Evolutionary conservation across 2,329 filamentous ascomycete genomes (phyloP).

Genomic region (Penicillium verrucosum): DNA sequence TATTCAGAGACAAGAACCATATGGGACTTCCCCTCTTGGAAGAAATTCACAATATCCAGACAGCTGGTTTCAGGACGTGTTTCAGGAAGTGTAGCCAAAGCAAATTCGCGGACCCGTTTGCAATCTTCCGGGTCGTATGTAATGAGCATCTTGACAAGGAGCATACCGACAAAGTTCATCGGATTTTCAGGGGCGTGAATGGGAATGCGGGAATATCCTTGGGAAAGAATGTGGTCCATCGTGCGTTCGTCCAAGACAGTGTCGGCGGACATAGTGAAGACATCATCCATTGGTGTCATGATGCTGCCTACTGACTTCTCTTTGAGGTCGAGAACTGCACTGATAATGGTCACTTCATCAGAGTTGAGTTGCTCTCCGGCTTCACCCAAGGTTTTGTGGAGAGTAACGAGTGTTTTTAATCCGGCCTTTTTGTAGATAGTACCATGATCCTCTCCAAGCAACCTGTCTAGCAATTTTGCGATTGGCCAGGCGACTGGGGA

Average conservation of each 20-base stretch:
- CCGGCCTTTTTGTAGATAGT: conserved; percentile 98
- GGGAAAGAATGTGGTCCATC: conserved; percentile 89
- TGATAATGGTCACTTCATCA: conserved; percentile 98
- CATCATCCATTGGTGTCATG: conserved; percentile 98
- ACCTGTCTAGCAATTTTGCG: conserved; percentile 88
- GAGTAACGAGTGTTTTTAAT: conserved; percentile 88
- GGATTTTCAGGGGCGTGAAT: conserved; percentile 83
- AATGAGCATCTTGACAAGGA: conserved; percentile 96
- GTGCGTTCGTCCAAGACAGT: conserved; percentile 88
- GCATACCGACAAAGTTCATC: conserved; percentile 92
- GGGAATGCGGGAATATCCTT: conserved; percentile 93
- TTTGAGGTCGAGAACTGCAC: conserved; percentile 91
- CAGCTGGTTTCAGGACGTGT: conserved; percentile 94
- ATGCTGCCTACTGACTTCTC: conserved; percentile 92
- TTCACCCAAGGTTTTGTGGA: conserved; percentile 87
- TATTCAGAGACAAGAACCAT: conserved; percentile 93
- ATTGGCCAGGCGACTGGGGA: conserved; percentile 89
- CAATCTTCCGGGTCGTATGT: conserved; percentile 96
- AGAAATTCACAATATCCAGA: conserved; percentile 98
- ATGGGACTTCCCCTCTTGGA: conserved; percentile 98
- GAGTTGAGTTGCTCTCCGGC: conserved; percentile 85
- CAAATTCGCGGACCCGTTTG: conserved; percentile 82
- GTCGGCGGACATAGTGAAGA: conserved; percentile 95
- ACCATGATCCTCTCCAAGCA: conserved; percentile 91
- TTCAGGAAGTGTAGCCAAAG: conserved; percentile 89